phyloP scores from a whole-genome alignment of 768 basidiomycete genomes.

The Mycena olivaceomarginata region DNA sequence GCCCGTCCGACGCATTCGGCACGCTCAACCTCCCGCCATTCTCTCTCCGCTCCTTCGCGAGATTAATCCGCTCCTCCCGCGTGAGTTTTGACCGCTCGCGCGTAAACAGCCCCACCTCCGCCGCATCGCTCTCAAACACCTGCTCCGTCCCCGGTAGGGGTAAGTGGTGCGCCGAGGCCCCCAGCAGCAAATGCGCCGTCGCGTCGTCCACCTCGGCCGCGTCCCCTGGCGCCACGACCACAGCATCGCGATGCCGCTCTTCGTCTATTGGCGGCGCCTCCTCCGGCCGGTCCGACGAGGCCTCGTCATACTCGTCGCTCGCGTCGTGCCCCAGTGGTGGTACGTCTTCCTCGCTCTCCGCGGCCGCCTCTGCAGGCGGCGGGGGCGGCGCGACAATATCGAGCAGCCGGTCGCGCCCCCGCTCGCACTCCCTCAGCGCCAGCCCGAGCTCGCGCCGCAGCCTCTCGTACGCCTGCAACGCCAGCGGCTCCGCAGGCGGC shows the following conservation, averaged over 20 bases:
- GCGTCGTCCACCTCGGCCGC: constrained; percentile 69
- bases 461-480: constrained; percentile 84
- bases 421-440: constrained; percentile 88
- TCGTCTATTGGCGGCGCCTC: constrained; percentile 58
- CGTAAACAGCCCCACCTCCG: constrained; percentile 62
- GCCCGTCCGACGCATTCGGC: constrained; percentile 35
- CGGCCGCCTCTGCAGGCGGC: constrained; percentile 55
- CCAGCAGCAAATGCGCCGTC: constrained; percentile 71
- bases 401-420: constrained; percentile 80
- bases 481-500: constrained; percentile 61
- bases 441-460: constrained; percentile 86
- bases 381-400: constrained; percentile 70
- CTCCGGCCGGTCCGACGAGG: constrained; percentile 68
- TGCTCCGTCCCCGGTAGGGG: constrained; percentile 85
- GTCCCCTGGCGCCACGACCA: constrained; percentile 42
- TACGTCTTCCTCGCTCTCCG: constrained; percentile 65
- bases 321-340: constrained; percentile 73
- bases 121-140: constrained; percentile 86
- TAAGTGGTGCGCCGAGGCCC: constrained; percentile 71
- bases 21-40: constrained; percentile 53
- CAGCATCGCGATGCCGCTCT: constrained; percentile 47
- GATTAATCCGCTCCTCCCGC: constrained; percentile 84
- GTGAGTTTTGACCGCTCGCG: constrained; percentile 81
- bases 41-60: constrained; percentile 74
- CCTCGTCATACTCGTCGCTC: constrained; percentile 52